Evolutionary conservation across 805 yeast genomes (phyloP).

Genomic region (Saccharomyces kudriavzevii): DNA sequence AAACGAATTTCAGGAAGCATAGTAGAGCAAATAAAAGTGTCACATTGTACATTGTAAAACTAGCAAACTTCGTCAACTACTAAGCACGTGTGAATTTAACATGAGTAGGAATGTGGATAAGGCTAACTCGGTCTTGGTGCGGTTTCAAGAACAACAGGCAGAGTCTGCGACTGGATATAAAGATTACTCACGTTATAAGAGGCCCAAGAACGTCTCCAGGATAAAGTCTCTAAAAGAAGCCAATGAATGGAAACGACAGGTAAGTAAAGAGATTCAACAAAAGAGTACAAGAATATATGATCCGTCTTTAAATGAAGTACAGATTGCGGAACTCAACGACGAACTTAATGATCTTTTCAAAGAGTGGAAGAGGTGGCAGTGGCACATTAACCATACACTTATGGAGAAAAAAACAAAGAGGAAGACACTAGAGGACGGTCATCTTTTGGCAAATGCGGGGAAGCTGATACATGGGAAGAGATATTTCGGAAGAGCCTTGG

Average conservation of each 20-base stretch:
- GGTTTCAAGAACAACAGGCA: conserved; percentile 57
- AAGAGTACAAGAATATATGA: conserved; percentile 60
- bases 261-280: conserved; percentile 55
- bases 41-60: not conserved
- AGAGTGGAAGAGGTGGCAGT: conserved; percentile 74
- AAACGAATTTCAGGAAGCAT: not conserved
- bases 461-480: conserved; percentile 45
- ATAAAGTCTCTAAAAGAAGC: conserved; percentile 56
- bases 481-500: conserved; percentile 79
- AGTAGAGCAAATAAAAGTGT: not conserved
- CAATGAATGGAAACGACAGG: conserved; percentile 57
- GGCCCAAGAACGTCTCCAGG: conserved; percentile 53
- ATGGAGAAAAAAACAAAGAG: conserved; percentile 38
- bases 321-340: conserved; percentile 68
- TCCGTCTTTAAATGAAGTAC: conserved; percentile 45
- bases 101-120: conserved; percentile 78
- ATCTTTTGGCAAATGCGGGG: conserved; percentile 16
- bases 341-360: conserved; percentile 55
- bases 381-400: conserved; percentile 54
- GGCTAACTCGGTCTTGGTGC: conserved; percentile 60
- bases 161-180: conserved; percentile 47
- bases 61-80: not conserved
- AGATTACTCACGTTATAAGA: conserved; percentile 44
- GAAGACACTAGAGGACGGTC: conserved; percentile 10
- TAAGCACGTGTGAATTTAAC: not conserved